A percentile compares a stretch with the other conserved stretches of the same genome.
phyloP scores from a whole-genome alignment of 805 yeast species.

The Hanseniaspora pseudoguilliermondii region DNA sequence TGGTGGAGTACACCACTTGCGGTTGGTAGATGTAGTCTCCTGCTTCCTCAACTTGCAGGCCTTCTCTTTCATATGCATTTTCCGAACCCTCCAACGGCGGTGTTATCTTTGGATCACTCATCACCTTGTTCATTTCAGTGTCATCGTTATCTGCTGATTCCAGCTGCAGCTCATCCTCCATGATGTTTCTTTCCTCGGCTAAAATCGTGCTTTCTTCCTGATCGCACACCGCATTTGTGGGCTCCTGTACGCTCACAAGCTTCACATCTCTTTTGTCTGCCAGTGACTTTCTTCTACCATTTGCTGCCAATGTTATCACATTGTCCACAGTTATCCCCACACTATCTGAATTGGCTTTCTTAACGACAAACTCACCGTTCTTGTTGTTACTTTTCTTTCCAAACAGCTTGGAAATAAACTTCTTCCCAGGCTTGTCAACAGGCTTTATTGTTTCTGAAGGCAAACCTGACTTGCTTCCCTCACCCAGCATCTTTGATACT shows the following conservation, averaged over 20 bases:
- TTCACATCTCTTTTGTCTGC: not conserved
- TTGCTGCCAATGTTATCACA: not conserved
- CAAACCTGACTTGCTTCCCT: not conserved
- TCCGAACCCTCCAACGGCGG: conserved; percentile 12
- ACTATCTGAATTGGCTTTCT: not conserved
- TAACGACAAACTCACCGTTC: not conserved
- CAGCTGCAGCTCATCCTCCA: conserved; percentile 16
- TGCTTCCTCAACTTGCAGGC: conserved; percentile 21
- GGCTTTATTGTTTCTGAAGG: not conserved
- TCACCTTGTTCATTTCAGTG: conserved; percentile 11
- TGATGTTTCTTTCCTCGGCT: conserved; percentile 13
- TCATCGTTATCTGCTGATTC: conserved; percentile 17
- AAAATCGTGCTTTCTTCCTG: conserved; percentile 6
- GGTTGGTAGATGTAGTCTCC: conserved; percentile 8
- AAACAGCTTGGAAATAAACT: not conserved
- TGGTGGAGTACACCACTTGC: not conserved
- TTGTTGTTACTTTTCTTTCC: not conserved
- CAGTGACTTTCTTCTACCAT: conserved; percentile 2
- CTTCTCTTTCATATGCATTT: conserved; percentile 14
- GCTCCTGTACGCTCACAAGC: not conserved
- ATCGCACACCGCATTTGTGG: not conserved
- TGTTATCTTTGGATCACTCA: conserved; percentile 1
- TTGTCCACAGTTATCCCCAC: not conserved
- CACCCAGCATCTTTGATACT: not conserved
- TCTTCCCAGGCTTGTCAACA: not conserved